Percentiles rank a stretch among this genome's conserved stretches.
Evolutionary conservation across 2,329 filamentous ascomycete species (phyloP).

Genomic region (Phaeosphaeriaceae sp.): DNA sequence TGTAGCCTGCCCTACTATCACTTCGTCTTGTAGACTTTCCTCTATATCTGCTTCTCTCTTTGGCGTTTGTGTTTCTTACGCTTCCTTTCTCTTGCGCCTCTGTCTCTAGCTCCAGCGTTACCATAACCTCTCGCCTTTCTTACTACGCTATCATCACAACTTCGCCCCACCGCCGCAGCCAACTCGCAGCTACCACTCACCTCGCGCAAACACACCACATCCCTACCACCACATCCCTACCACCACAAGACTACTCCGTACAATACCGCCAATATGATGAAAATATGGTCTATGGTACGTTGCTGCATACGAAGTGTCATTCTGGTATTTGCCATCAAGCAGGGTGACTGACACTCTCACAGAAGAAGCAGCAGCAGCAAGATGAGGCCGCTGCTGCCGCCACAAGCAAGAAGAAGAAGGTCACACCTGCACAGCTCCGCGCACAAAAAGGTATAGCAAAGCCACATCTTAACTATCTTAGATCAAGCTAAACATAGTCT

Average conservation of each 20-base stretch:
- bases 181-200: constrained; percentile 12
- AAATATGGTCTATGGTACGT: constrained; percentile 98
- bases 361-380: constrained; percentile 93
- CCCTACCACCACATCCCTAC: constrained; percentile 7
- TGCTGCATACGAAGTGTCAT: background rate
- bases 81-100: constrained; percentile 6
- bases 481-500: constrained; percentile 14
- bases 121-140: background rate
- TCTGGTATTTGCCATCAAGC: background rate
- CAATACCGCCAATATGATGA: constrained; percentile 77
- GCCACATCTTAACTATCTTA: background rate
- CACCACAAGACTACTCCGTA: constrained; percentile 13
- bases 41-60: constrained; percentile 13
- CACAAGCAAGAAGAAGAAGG: constrained; percentile 94
- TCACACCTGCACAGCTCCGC: constrained; percentile 92
- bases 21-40: constrained; percentile 13
- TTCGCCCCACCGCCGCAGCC: constrained; percentile 22
- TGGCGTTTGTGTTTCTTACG: constrained; percentile 22
- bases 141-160: constrained; percentile 6
- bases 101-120: constrained; percentile 1
- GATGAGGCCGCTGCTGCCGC: constrained; percentile 84
- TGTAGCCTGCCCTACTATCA: constrained; percentile 15
- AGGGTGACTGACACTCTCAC: constrained; percentile 37
- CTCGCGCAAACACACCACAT: constrained; percentile 24
- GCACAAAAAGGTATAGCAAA: constrained; percentile 83